Evolutionary conservation across 768 basidiomycete species (phyloP).

Genomic region (Austroboletus eburneus): DNA sequence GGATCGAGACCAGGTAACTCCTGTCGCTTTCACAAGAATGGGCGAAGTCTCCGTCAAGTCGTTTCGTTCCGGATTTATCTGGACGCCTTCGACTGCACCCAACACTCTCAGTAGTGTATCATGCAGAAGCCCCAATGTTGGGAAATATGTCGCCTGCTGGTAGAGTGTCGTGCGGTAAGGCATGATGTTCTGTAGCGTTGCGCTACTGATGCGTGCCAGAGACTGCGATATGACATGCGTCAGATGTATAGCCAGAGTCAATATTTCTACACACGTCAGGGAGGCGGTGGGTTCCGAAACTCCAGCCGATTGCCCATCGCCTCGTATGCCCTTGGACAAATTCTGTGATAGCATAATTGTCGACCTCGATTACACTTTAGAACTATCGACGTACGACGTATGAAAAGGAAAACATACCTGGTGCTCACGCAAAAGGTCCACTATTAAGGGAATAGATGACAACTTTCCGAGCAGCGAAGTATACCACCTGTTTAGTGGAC

Average conservation of each 20-base stretch:
- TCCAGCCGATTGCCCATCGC: slow-evolving; percentile 94
- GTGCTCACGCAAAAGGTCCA: slow-evolving; percentile 46
- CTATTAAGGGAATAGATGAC: slow-evolving; percentile 63
- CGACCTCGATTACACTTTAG: slow-evolving; percentile 50
- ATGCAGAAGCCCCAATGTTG: slow-evolving; percentile 8
- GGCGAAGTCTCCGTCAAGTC: slow-evolving; percentile 1
- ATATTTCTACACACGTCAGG: slow-evolving; percentile 62
- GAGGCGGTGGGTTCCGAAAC: slow-evolving; percentile 55
- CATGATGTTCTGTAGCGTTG: slow-evolving; percentile 47
- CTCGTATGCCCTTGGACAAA: slow-evolving; percentile 84
- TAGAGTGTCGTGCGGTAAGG: slow-evolving; percentile 55
- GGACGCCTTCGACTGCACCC: slow-evolving; percentile 29
- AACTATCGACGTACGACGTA: no score
- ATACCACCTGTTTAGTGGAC: slow-evolving; percentile 62
- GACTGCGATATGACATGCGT: slow-evolving; percentile 31
- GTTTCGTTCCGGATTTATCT: slow-evolving; percentile 1
- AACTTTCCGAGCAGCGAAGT: slow-evolving; percentile 91
- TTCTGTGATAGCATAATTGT: slow-evolving; percentile 83
- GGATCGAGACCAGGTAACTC: slow-evolving; percentile 67
- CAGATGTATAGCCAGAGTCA: slow-evolving; percentile 15
- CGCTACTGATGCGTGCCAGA: slow-evolving; percentile 35
- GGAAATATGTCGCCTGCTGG: slow-evolving; percentile 32
- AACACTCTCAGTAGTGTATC: slow-evolving; percentile 32
- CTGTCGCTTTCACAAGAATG: slow-evolving; percentile 27
- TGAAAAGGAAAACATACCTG: slow-evolving; percentile 33